Evolutionary conservation across 2,329 filamentous ascomycete species (phyloP).

Genomic region (Sarocladium kiliense): DNA sequence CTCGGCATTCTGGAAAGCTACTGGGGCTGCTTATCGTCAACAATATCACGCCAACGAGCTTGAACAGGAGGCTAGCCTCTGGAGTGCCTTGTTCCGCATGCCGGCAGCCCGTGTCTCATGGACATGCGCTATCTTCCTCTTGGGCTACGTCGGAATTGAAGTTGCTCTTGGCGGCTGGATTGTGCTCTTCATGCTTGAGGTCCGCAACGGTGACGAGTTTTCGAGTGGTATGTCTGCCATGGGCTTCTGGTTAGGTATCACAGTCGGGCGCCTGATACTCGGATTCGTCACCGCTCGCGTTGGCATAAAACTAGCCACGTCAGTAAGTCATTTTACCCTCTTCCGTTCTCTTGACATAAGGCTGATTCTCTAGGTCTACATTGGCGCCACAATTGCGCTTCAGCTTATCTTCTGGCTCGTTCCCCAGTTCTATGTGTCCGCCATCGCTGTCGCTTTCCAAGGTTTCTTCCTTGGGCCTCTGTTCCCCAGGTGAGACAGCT

Average conservation of each 20-base stretch:
- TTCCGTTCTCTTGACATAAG: background rate
- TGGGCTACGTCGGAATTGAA: conserved; percentile 73
- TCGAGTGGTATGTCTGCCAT: conserved; percentile 70
- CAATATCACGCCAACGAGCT: conserved; percentile 12
- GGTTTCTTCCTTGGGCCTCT: conserved; percentile 77
- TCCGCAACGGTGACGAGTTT: conserved; percentile 63
- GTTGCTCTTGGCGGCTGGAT: conserved; percentile 78
- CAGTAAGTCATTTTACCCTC: conserved; percentile 13
- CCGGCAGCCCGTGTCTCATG: conserved; percentile 53
- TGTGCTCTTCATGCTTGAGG: conserved; percentile 75
- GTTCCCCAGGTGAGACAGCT: conserved; percentile 48
- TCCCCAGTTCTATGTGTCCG: conserved; percentile 69
- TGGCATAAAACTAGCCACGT: conserved; percentile 55
- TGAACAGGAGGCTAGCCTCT: conserved; percentile 12
- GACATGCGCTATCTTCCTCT: conserved; percentile 66
- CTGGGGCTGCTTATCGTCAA: conserved; percentile 14
- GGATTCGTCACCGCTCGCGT: conserved; percentile 63
- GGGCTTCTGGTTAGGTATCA: conserved; percentile 78
- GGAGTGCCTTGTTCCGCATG: conserved; percentile 32
- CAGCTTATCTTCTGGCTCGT: conserved; percentile 79
- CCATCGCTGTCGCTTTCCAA: conserved; percentile 64
- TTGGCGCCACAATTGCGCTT: conserved; percentile 57
- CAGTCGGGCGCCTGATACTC: conserved; percentile 62
- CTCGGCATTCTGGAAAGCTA: conserved; percentile 54
- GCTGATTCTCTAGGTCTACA: conserved; percentile 41